Percentiles rank a stretch among this genome's conserved stretches.
phyloP scores from a whole-genome alignment of 2,329 filamentous ascomycete species.

The Microcyclospora pomicola region DNA sequence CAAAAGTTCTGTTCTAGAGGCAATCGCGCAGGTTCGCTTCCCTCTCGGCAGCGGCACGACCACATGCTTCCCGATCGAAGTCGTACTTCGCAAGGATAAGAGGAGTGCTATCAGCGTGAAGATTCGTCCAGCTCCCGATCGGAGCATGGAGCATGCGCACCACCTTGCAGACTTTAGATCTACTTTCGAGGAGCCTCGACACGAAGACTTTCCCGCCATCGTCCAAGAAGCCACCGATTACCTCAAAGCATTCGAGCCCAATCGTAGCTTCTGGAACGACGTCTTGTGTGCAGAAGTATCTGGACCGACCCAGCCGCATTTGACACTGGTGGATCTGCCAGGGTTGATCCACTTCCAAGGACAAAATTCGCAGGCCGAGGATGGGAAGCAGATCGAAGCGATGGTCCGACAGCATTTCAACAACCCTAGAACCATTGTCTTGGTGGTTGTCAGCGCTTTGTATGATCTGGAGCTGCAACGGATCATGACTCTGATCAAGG shows the following conservation, averaged over 20 bases:
- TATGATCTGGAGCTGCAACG: slow-evolving; percentile 31
- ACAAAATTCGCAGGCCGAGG: slow-evolving; percentile 20
- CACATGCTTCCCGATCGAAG: background rate
- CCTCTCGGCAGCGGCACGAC: slow-evolving; percentile 16
- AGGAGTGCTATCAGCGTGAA: background rate
- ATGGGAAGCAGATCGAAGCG: slow-evolving; percentile 22
- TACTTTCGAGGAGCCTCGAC: background rate
- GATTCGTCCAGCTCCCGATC: background rate
- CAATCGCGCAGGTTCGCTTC: slow-evolving; percentile 45
- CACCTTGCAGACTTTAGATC: background rate
- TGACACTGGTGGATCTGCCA: slow-evolving; percentile 16
- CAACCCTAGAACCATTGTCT: slow-evolving; percentile 26
- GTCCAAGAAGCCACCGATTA: background rate
- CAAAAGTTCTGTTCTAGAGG: slow-evolving; percentile 48
- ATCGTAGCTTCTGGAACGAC: slow-evolving; percentile 6
- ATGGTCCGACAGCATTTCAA: slow-evolving; percentile 26
- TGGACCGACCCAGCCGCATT: slow-evolving; percentile 7
- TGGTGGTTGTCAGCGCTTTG: slow-evolving; percentile 28
- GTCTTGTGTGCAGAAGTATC: slow-evolving; percentile 10
- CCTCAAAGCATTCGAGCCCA: background rate
- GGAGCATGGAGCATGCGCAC: background rate
- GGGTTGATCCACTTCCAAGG: slow-evolving; percentile 12
- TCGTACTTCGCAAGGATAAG: background rate
- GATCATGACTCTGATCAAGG: slow-evolving; percentile 27
- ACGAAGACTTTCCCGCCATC: background rate